Conservation (phyloP, 2,329 filamentous ascomycete genomes). For the Monosporascus cannonballus region DNA sequence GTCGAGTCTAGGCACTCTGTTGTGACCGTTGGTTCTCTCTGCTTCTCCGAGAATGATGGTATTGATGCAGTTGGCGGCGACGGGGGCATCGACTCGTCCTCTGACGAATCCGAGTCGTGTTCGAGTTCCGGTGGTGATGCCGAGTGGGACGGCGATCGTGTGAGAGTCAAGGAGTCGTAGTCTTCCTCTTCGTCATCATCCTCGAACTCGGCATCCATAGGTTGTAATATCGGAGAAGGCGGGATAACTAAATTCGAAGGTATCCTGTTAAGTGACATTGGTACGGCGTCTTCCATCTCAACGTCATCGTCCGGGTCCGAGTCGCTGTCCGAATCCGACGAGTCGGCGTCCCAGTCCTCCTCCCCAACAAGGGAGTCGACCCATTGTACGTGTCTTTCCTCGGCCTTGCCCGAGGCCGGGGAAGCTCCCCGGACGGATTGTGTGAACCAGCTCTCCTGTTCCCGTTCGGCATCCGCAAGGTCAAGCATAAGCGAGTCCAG, state of each 20-base stretch:
- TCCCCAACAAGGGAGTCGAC: conserved; percentile 72
- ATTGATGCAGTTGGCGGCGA: conserved; percentile 56
- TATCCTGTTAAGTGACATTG: conserved; percentile 36
- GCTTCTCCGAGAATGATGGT: conserved; percentile 55
- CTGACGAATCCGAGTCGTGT: conserved; percentile 62
- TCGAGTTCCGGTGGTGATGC: conserved; percentile 64
- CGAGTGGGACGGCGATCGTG: conserved; percentile 61
- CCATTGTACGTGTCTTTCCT: conserved; percentile 79
- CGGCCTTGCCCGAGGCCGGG: conserved; percentile 48
- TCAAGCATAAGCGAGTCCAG: conserved; percentile 91
- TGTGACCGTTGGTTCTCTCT: conserved; percentile 33
- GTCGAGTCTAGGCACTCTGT: conserved; percentile 28
- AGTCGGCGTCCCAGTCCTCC: conserved; percentile 63
- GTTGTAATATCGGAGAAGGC: conserved; percentile 27
- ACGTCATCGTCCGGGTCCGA: conserved; percentile 51
- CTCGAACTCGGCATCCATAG: conserved; percentile 30
- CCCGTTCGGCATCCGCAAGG: conserved; percentile 86
- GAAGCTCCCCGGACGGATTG: conserved; percentile 77
- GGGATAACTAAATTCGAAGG: conserved; percentile 28
- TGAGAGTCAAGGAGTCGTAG: conserved; percentile 59
- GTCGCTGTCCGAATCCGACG: conserved; percentile 49
- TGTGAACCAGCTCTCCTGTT: conserved; percentile 98
- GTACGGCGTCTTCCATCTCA: conserved; percentile 45
- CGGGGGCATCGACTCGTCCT: conserved; percentile 69
- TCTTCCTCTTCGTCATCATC: conserved; percentile 46